phyloP scores from a whole-genome alignment of 2,329 filamentous ascomycete species.

The Blumeriella jaapii region DNA sequence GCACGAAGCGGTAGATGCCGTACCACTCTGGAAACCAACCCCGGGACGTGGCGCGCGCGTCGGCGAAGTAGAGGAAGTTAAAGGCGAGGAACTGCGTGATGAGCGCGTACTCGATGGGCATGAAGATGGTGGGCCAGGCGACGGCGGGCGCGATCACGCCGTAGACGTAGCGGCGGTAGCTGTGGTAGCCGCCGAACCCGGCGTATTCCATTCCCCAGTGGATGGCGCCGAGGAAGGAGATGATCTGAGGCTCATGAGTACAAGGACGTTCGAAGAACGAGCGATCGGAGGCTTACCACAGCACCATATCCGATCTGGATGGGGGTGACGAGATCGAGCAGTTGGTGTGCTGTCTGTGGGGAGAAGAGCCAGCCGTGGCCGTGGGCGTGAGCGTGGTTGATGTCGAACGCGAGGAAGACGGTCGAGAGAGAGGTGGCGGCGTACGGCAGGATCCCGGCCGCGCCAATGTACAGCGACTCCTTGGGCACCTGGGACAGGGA shows the following conservation, averaged over 20 bases:
- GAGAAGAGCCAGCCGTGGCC: constrained; percentile 55
- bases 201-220: constrained; percentile 89
- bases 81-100: constrained; percentile 81
- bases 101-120: constrained; percentile 75
- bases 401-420: constrained; percentile 70
- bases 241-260: constrained; percentile 43
- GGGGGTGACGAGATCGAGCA: constrained; percentile 69
- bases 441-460: constrained; percentile 77
- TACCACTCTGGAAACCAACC: constrained; percentile 86
- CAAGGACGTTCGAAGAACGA: neutral
- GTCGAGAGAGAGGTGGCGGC: constrained; percentile 74
- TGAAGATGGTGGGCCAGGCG: constrained; percentile 80
- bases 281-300: constrained; percentile 45
- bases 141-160: constrained; percentile 69
- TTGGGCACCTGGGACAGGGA: constrained; percentile 51
- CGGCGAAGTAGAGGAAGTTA: constrained; percentile 74
- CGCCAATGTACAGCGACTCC: constrained; percentile 55
- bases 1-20: constrained; percentile 75
- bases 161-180: constrained; percentile 71
- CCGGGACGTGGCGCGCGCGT: constrained; percentile 56
- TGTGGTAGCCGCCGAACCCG: constrained; percentile 51
- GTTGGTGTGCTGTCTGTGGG: constrained; percentile 55
- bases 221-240: constrained; percentile 86
- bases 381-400: constrained; percentile 53
- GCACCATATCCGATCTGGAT: constrained; percentile 87